These are phyloP conservation scores for Parathielavia appendiculata DNA, from an alignment of 495 filamentous ascomycete species.

Conservation along the genomic window DNA sequence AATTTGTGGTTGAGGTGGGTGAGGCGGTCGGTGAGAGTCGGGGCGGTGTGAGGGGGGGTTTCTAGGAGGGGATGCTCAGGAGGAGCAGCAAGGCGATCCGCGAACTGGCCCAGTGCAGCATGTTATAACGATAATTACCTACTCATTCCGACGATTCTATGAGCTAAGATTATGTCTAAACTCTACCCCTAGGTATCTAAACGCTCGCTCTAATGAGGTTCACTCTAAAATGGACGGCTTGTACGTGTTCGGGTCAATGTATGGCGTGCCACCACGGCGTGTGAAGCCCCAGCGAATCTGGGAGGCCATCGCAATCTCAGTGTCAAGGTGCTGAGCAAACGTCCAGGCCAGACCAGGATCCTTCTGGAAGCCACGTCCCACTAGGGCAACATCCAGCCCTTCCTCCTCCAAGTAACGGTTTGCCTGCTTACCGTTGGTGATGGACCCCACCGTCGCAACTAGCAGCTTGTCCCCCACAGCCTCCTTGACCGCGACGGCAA, in stretches of 20 bases:
- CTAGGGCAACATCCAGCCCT: conserved; percentile 53
- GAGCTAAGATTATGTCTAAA: too few species aligned
- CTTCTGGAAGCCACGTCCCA: conserved; percentile 63
- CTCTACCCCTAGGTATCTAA: too few species aligned
- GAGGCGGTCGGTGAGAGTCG: neutral
- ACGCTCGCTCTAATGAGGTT: too few species aligned
- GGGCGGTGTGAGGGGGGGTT: neutral
- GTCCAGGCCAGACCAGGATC: conserved; percentile 61
- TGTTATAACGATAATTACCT: too few species aligned
- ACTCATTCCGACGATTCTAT: too few species aligned
- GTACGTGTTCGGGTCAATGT: conserved; percentile 8
- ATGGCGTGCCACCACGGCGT: conserved; percentile 6
- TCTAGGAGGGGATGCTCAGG: neutral
- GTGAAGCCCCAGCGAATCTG: conserved; percentile 13
- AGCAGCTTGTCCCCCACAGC: conserved; percentile 52
- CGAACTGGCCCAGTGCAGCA: neutral
- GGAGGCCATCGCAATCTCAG: conserved; percentile 11
- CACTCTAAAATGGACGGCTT: conserved; percentile 10
- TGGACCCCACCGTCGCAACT: conserved; percentile 58
- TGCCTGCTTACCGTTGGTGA: conserved; percentile 53
- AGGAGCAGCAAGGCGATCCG: neutral
- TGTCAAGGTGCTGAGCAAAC: conserved; percentile 5
- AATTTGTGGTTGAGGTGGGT: conserved; percentile 13
- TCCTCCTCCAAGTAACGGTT: conserved; percentile 43
- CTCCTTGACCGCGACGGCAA: conserved; percentile 52